Evolutionary conservation across 257 asterid species (phyloP).

Genomic region (Solanum gandarillasii): DNA sequence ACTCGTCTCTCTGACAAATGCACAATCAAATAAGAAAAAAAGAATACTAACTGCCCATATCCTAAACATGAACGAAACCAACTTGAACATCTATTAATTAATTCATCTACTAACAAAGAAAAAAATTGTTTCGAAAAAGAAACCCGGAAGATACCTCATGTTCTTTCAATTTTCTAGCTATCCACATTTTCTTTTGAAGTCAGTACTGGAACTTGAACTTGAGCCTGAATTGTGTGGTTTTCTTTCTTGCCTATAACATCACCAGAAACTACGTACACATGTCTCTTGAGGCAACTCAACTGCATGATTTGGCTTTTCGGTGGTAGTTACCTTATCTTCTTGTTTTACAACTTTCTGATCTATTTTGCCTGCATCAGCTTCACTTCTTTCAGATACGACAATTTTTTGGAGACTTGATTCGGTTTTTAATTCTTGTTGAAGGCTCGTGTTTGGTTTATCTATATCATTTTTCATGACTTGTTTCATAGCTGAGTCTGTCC

Average conservation of each 20-base stretch:
- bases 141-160: background rate
- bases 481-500: background rate
- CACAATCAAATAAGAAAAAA: background rate
- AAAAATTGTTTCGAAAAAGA: background rate
- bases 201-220: background rate
- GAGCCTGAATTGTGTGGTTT: background rate
- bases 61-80: background rate
- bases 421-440: background rate
- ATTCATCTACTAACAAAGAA: background rate
- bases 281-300: background rate
- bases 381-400: background rate
- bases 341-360: background rate
- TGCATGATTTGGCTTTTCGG: conserved; percentile 1
- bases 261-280: background rate
- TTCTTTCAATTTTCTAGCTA: background rate
- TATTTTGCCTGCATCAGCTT: background rate
- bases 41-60: background rate
- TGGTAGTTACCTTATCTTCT: background rate
- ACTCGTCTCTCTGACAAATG: background rate
- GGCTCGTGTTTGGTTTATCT: background rate
- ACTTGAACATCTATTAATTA: background rate
- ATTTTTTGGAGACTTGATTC: background rate
- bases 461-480: background rate
- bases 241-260: conserved; percentile 14
- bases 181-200: background rate